Conservation (phyloP, 2,329 filamentous ascomycete species). For the Aspergillus fijiensis region DNA sequence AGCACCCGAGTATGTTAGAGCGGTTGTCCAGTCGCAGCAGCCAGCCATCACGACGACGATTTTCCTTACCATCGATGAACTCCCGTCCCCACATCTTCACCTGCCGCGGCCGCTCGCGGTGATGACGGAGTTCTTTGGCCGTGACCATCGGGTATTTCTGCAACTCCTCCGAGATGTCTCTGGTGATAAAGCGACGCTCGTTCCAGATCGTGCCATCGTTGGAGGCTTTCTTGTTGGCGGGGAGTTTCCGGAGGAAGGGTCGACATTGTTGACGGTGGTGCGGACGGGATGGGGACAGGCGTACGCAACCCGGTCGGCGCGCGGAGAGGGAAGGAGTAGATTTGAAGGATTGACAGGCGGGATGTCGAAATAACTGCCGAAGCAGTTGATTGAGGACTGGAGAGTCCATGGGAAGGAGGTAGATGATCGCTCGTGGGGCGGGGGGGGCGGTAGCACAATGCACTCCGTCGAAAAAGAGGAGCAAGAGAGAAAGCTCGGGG, state of each 20-base stretch:
- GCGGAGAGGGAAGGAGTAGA: conserved; percentile 32
- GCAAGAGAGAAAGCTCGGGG: conserved; percentile 6
- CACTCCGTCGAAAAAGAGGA: conserved; percentile 7
- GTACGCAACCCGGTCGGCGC: conserved; percentile 21
- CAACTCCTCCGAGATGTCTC: conserved; percentile 78
- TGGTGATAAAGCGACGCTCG: conserved; percentile 73
- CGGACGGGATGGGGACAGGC: conserved; percentile 17
- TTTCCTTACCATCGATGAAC: conserved; percentile 80
- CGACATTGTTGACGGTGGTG: conserved; percentile 33
- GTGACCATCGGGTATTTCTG: conserved; percentile 80
- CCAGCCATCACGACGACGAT: background rate
- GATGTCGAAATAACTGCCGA: conserved; percentile 78
- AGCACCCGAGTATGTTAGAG: background rate
- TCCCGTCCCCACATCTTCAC: conserved; percentile 98
- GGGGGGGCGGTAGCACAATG: background rate
- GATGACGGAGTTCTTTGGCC: conserved; percentile 69
- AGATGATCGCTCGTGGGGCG: background rate
- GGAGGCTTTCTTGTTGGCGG: conserved; percentile 37
- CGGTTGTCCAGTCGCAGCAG: background rate
- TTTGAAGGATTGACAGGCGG: conserved; percentile 59
- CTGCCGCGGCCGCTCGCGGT: conserved; percentile 73
- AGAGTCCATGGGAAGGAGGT: conserved; percentile 68
- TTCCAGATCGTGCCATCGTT: conserved; percentile 76
- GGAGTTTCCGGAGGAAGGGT: conserved; percentile 35
- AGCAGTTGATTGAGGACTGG: conserved; percentile 76